Base-by-base conservation (phyloP, 768 basidiomycete species). In the Auricularia sp. region DNA sequence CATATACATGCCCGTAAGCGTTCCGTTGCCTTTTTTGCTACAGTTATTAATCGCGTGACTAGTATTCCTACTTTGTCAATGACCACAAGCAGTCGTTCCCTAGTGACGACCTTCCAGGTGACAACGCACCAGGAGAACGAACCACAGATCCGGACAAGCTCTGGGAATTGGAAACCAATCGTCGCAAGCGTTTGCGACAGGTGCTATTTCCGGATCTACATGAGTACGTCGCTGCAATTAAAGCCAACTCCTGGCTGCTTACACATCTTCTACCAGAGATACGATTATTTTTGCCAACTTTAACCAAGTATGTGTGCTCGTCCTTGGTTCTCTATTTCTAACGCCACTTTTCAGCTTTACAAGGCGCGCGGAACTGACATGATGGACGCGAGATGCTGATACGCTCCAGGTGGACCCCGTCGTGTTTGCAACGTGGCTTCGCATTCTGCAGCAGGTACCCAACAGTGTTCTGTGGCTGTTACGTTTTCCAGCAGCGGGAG, bases 381-480 rank as follows among this genome's bases (percentile, higher is more conserved):
- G 42, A 51, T 61, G 53, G 63, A 5, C 29, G 23, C 11, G 65
- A 14, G 21, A 60, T 36, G 44, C 1, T 44, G 3, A 62, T 56
- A 34, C 34, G 51, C 36, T 36, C 23, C 33, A 29, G 54, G 18
- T 43, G 35, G 23, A 29, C 35, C 34, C 44, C n/a, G n/a, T 69
- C 11, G 77, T 81, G 67, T 82, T 82, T 67, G 73, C 74, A 66
- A 74, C 76, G n/a, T 83, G 81, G 81, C 71, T 83, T 44, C 75
- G 74, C 39, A 82, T 83, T 62, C 74, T 83, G 21, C 68, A 71
- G 16, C 70, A 73, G 62, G 77, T 80, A 53, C 78, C 75, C 16
- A 75, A 75, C 18, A 81, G 81, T 63, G 77, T 83, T 61, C 75
- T 83, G n/a, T 83, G 81, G 81, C 72, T 83, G 1, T 74, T 83